phyloP scores from a whole-genome alignment of 495 filamentous ascomycete species.

The Pyronema domesticum region DNA sequence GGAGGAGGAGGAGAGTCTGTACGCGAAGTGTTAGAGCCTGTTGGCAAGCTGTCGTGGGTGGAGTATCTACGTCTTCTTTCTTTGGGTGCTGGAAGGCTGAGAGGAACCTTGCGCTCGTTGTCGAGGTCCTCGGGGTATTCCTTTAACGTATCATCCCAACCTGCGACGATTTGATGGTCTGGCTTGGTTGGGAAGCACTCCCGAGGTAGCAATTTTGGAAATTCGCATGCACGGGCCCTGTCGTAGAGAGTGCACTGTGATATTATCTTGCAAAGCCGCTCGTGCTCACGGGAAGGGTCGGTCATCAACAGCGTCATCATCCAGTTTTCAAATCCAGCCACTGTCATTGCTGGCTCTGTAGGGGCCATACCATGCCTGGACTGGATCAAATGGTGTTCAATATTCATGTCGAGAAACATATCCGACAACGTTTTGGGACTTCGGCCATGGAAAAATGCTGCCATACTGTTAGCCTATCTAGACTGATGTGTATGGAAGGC shows the following conservation, averaged over 20 bases:
- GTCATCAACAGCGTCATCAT: constrained; percentile 58
- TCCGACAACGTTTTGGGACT: constrained; percentile 35
- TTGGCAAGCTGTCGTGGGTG: not conserved
- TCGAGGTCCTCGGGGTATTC: constrained; percentile 18
- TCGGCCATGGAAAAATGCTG: constrained; percentile 34
- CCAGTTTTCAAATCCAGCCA: constrained; percentile 61
- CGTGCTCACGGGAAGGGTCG: constrained; percentile 59
- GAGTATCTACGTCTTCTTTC: constrained; percentile 7
- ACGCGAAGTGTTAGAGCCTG: not conserved
- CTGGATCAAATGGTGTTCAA: constrained; percentile 69
- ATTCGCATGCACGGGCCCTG: constrained; percentile 3
- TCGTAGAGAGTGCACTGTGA: constrained; percentile 53
- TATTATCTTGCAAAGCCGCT: constrained; percentile 55
- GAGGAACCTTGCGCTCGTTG: constrained; percentile 13
- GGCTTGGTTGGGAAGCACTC: constrained; percentile 19
- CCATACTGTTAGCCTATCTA: not conserved
- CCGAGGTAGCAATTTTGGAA: constrained; percentile 20
- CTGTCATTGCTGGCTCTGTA: constrained; percentile 59
- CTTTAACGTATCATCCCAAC: constrained; percentile 18
- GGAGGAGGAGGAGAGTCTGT: not conserved
- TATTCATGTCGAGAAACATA: constrained; percentile 57
- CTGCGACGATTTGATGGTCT: constrained; percentile 13
- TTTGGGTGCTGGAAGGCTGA: constrained; percentile 14
- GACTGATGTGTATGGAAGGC: constrained; percentile 12
- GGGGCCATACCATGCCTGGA: constrained; percentile 39